Conservation (phyloP, 345 rosid species). For the Sisymbrium irio region DNA sequence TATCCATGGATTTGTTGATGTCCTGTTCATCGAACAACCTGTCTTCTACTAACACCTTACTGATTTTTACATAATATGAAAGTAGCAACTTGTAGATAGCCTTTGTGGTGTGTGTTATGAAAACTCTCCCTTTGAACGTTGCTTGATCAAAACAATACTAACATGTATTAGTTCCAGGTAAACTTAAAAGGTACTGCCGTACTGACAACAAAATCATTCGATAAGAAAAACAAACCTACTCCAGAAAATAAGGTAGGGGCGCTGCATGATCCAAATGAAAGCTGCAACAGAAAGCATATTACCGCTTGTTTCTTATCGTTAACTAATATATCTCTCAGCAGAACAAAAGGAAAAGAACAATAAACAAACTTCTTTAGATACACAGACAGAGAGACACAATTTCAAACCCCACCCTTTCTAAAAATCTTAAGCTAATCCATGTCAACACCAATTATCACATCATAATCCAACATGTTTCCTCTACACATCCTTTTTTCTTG, state of each 20-base stretch:
- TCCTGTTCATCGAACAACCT: constrained; percentile 94
- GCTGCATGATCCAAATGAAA: constrained; percentile 99
- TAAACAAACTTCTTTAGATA: background rate
- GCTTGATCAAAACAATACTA: constrained; percentile 46
- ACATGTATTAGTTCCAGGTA: background rate
- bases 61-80: constrained; percentile 93
- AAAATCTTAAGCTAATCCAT: background rate
- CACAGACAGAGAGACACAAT: background rate
- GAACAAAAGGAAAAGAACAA: background rate
- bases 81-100: constrained; percentile 83
- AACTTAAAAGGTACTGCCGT: background rate
- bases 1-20: constrained; percentile 85
- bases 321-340: background rate
- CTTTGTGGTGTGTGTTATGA: constrained; percentile 97
- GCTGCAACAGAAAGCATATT: constrained; percentile 48
- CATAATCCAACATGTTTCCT: background rate
- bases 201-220: background rate
- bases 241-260: constrained; percentile 88
- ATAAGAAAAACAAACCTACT: constrained; percentile 57
- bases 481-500: background rate
- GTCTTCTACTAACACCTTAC: constrained; percentile 96
- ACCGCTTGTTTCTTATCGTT: background rate
- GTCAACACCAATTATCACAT: background rate
- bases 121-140: constrained; percentile 83
- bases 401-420: background rate